phyloP scores from a whole-genome alignment of 352 stramenopile genomes.

The Pythium graminicola region DNA sequence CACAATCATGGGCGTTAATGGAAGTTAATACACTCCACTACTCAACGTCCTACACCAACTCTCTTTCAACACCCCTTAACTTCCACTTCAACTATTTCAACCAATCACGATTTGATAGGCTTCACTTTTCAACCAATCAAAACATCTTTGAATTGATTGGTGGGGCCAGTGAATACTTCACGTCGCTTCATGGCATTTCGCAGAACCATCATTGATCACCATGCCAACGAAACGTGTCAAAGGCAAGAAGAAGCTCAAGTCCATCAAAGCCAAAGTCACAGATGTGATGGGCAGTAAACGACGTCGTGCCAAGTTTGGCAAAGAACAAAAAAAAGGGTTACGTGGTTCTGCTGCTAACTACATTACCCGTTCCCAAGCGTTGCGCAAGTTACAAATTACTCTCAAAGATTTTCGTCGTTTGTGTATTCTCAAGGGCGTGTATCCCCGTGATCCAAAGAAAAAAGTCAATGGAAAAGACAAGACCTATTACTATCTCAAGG shows the following conservation, averaged over 20 bases:
- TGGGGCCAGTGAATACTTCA: slow-evolving; percentile 18
- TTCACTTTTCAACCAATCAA: slow-evolving; percentile 17
- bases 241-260: slow-evolving; percentile 89
- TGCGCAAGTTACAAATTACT: slow-evolving; percentile 94
- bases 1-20: slow-evolving; percentile 1
- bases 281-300: slow-evolving; percentile 80
- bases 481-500: slow-evolving; percentile 99
- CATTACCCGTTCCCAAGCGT: slow-evolving; percentile 91
- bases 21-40: too few species aligned
- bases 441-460: slow-evolving; percentile 96
- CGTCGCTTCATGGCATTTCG: slow-evolving; percentile 10
- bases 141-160: slow-evolving; percentile 26
- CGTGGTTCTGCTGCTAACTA: slow-evolving; percentile 88
- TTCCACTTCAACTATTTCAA: slow-evolving; percentile 9
- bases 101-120: too few species aligned
- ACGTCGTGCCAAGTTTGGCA: slow-evolving; percentile 74
- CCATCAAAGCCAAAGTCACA: slow-evolving; percentile 85
- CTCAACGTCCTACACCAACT: too few species aligned
- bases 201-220: slow-evolving; percentile 14
- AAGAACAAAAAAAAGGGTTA: slow-evolving; percentile 82
- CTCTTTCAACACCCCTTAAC: slow-evolving; percentile 10
- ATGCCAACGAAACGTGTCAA: slow-evolving; percentile 87
- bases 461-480: slow-evolving; percentile 94
- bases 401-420: slow-evolving; percentile 98
- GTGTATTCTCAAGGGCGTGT: slow-evolving; percentile 99